phyloP scores from a whole-genome alignment of 2,329 filamentous ascomycete genomes.

The Falciphora oryzae region DNA sequence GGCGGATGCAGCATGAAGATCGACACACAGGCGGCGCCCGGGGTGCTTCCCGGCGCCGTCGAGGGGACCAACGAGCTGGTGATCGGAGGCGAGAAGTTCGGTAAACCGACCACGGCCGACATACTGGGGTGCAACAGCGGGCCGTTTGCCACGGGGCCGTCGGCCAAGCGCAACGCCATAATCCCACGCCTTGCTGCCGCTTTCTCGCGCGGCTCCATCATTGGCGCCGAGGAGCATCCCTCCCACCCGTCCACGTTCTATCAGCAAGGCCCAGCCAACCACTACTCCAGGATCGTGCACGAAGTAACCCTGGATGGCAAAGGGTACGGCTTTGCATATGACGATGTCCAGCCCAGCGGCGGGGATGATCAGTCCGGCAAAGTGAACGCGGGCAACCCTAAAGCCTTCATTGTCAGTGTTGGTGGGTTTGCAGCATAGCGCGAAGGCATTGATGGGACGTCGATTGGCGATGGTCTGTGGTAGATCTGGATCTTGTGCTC shows the following conservation, averaged over 20 bases:
- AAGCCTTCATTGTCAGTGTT: slow-evolving; percentile 43
- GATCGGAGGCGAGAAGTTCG: slow-evolving; percentile 39
- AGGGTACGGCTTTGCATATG: slow-evolving; percentile 57
- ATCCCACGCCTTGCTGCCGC: slow-evolving; percentile 43
- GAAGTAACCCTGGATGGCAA: slow-evolving; percentile 44
- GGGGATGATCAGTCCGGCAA: slow-evolving; percentile 50
- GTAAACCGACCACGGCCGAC: slow-evolving; percentile 51
- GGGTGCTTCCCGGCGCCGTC: slow-evolving; percentile 47
- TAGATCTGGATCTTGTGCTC: slow-evolving; percentile 1
- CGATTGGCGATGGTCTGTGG: slow-evolving; percentile 18
- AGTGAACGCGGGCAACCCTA: slow-evolving; percentile 45
- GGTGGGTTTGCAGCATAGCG: slow-evolving; percentile 29
- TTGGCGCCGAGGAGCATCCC: slow-evolving; percentile 36
- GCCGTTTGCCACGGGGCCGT: slow-evolving; percentile 45
- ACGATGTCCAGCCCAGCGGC: slow-evolving; percentile 48
- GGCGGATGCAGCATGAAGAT: slow-evolving; percentile 39
- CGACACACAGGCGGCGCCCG: slow-evolving; percentile 58
- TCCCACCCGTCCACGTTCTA: slow-evolving; percentile 31
- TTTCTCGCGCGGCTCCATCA: slow-evolving; percentile 50
- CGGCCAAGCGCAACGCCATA: slow-evolving; percentile 32
- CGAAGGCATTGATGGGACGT: slow-evolving; percentile 16
- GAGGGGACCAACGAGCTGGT: slow-evolving; percentile 32
- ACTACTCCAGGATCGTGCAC: slow-evolving; percentile 54
- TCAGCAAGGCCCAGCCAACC: slow-evolving; percentile 42
- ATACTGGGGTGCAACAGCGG: slow-evolving; percentile 63